phyloP scores from a whole-genome alignment of 2,329 filamentous ascomycete genomes.

The Paecilomyces sp. region DNA sequence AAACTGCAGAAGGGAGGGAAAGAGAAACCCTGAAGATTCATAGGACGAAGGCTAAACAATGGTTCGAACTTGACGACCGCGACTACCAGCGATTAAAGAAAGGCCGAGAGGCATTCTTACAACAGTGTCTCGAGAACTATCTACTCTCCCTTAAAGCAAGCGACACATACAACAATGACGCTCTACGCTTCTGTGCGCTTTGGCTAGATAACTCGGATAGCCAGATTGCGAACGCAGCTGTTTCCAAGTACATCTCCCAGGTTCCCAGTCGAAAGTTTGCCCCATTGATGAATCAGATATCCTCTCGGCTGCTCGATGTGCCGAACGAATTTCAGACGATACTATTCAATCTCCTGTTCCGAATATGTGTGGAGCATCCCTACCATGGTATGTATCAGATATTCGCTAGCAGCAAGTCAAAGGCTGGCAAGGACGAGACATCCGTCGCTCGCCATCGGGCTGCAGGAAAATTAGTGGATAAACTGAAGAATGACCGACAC shows the following conservation, averaged over 20 bases:
- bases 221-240: conserved; percentile 67
- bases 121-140: conserved; percentile 87
- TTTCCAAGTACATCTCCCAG: conserved; percentile 59
- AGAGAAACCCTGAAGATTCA: conserved; percentile 54
- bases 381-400: conserved; percentile 98
- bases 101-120: conserved; percentile 74
- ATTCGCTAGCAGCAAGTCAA: conserved; percentile 69
- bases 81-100: conserved; percentile 74
- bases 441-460: conserved; percentile 68
- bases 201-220: conserved; percentile 87
- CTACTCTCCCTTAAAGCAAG: conserved; percentile 76
- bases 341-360: conserved; percentile 65
- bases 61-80: conserved; percentile 82
- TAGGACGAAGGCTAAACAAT: conserved; percentile 68
- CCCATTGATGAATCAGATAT: conserved; percentile 87
- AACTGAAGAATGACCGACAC: conserved; percentile 48
- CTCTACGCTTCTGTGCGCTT: conserved; percentile 82
- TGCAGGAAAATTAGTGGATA: conserved; percentile 60
- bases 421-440: conserved; percentile 62
- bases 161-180: conserved; percentile 82
- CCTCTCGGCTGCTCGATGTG: conserved; percentile 76
- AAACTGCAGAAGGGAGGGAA: conserved; percentile 42
- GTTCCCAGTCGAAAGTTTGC: conserved; percentile 93
- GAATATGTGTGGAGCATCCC: conserved; percentile 86
- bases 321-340: conserved; percentile 66